A percentile compares a stretch with the other conserved stretches of the same genome.
Conservation (phyloP, 1,284 basidiomycete species). For the Apiotrichum domesticum region DNA sequence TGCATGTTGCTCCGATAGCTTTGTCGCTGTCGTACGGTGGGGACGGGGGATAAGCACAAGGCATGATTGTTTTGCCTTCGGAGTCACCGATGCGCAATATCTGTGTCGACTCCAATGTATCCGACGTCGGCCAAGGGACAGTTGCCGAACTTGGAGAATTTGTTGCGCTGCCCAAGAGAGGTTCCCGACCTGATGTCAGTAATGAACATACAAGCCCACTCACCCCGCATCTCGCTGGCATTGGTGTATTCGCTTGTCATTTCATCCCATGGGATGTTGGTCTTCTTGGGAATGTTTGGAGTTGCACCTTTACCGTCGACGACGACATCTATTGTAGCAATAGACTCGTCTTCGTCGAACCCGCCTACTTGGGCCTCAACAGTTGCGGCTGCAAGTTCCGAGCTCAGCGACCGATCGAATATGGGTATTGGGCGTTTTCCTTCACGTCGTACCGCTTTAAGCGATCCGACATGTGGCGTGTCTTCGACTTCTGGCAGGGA, state of each 20-base stretch:
- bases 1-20: background rate
- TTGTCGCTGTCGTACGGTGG: background rate
- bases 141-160: background rate
- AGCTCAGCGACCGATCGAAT: conserved; percentile 31
- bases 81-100: background rate
- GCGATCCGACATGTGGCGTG: conserved; percentile 68
- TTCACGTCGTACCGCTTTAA: conserved; percentile 56
- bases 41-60: background rate
- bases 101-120: background rate
- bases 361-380: background rate
- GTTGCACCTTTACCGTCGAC: conserved; percentile 50
- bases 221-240: conserved; percentile 22
- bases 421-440: conserved; percentile 51
- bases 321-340: conserved; percentile 55
- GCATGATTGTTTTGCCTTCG: background rate
- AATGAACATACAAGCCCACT: background rate
- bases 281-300: background rate
- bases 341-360: conserved; percentile 1
- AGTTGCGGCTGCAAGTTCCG: background rate
- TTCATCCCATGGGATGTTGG: background rate
- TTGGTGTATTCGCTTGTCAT: conserved; percentile 22
- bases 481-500: conserved; percentile 57
- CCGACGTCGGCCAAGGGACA: background rate
- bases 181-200: background rate
- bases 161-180: background rate